phyloP scores from a whole-genome alignment of 768 basidiomycete genomes.

The Tremella yokohamensis region DNA sequence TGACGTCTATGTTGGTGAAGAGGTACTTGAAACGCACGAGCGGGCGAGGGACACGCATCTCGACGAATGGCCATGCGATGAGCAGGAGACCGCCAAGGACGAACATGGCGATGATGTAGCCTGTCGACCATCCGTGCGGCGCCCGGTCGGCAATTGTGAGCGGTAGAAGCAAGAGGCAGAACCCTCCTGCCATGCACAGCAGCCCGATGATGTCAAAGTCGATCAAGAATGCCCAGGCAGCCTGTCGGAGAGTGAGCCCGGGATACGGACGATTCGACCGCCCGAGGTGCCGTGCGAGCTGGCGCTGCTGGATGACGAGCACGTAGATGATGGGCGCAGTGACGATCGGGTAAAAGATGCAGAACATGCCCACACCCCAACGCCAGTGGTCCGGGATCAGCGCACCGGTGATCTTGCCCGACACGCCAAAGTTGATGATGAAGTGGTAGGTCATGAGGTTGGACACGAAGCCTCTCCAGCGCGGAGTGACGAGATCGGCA shows the following conservation, averaged over 20 bases:
- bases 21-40: slow-evolving; percentile 2
- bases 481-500: slow-evolving; percentile 6
- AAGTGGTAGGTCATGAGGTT: slow-evolving; percentile 4
- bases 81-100: slow-evolving; percentile 6
- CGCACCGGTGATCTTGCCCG: slow-evolving; percentile 5
- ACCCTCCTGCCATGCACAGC: slow-evolving; percentile 7
- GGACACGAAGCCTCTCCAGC: slow-evolving; percentile 3
- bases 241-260: background rate
- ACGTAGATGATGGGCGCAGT: slow-evolving; percentile 6
- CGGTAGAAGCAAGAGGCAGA: slow-evolving; percentile 4
- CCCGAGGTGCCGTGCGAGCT: background rate
- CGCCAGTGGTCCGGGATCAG: slow-evolving; percentile 47
- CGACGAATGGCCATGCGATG: slow-evolving; percentile 7
- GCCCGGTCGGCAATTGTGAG: slow-evolving; percentile 9
- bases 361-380: slow-evolving; percentile 47
- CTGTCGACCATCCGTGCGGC: slow-evolving; percentile 1
- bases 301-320: slow-evolving; percentile 2
- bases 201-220: slow-evolving; percentile 5
- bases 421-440: slow-evolving; percentile 10
- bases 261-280: background rate
- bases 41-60: slow-evolving; percentile 1
- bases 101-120: slow-evolving; percentile 13
- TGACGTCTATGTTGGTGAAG: slow-evolving; percentile 7
- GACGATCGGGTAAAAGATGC: slow-evolving; percentile 8
- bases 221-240: slow-evolving; percentile 3